phyloP scores from a whole-genome alignment of 495 filamentous ascomycete species.

The Cudoniella acicularis region DNA sequence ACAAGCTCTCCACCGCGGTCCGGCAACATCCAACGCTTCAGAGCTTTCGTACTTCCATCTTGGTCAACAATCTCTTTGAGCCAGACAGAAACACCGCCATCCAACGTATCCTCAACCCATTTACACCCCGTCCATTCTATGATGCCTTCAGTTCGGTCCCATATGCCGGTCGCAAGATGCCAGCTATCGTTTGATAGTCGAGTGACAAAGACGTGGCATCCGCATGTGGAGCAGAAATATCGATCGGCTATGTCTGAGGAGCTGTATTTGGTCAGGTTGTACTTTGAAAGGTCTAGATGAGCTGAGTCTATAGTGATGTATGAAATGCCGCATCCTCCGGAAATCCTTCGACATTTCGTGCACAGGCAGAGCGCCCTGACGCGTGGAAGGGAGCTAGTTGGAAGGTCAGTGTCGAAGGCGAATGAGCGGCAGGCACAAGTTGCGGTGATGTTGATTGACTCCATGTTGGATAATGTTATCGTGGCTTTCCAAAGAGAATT shows the following conservation, averaged over 20 bases:
- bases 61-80: constrained; percentile 37
- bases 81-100: constrained; percentile 38
- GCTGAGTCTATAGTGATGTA: constrained; percentile 42
- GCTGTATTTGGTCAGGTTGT: constrained; percentile 46
- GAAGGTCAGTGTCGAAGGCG: constrained; percentile 32
- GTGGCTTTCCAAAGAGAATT: too few relatives aligned
- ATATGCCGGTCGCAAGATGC: constrained; percentile 22
- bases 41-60: constrained; percentile 32
- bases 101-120: constrained; percentile 30
- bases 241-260: constrained; percentile 43
- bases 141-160: constrained; percentile 16
- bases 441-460: constrained; percentile 29
- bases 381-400: constrained; percentile 32
- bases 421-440: constrained; percentile 39
- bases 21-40: constrained; percentile 31
- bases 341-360: constrained; percentile 52
- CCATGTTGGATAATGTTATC: not conserved
- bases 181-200: constrained; percentile 22
- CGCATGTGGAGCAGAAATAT: constrained; percentile 69
- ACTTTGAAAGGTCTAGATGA: constrained; percentile 17
- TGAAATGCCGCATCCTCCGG: constrained; percentile 54
- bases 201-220: constrained; percentile 55
- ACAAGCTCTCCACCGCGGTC: constrained; percentile 28
- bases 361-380: constrained; percentile 59
- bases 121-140: constrained; percentile 39